Evolutionary conservation across 495 filamentous ascomycete genomes (phyloP).

Genomic region (Aspergillus nidulans): DNA sequence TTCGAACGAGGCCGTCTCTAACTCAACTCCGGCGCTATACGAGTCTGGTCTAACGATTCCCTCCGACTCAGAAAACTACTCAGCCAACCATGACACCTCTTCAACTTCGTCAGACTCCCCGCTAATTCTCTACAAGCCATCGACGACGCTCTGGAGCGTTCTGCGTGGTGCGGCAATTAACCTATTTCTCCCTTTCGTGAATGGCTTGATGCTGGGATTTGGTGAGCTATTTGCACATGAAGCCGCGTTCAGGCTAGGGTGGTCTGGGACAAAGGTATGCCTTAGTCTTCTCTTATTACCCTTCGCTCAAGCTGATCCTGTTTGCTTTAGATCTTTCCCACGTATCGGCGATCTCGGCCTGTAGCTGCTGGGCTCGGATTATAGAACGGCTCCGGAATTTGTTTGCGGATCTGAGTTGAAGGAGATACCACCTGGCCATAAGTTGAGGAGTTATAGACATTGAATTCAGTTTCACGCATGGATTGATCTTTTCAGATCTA

Average conservation of each 20-base stretch:
- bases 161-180: constrained; percentile 92
- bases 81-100: constrained; percentile 60
- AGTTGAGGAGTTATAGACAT: constrained; percentile 10
- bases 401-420: constrained; percentile 26
- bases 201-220: constrained; percentile 97
- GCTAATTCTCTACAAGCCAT: constrained; percentile 83
- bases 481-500: neutral
- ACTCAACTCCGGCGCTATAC: constrained; percentile 57
- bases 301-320: neutral
- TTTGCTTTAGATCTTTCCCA: constrained; percentile 57
- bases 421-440: constrained; percentile 18
- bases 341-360: constrained; percentile 50
- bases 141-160: constrained; percentile 79
- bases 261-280: constrained; percentile 84
- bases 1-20: constrained; percentile 34
- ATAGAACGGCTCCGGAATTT: constrained; percentile 41
- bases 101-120: constrained; percentile 67
- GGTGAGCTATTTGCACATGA: constrained; percentile 96
- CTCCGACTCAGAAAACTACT: constrained; percentile 88
- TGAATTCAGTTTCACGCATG: neutral
- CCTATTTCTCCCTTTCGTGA: constrained; percentile 88
- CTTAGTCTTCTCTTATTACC: neutral
- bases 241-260: constrained; percentile 85
- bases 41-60: constrained; percentile 81
- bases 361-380: constrained; percentile 62